Conservation (phyloP, 257 asterid species). For the Capsicum rhomboideum region DNA sequence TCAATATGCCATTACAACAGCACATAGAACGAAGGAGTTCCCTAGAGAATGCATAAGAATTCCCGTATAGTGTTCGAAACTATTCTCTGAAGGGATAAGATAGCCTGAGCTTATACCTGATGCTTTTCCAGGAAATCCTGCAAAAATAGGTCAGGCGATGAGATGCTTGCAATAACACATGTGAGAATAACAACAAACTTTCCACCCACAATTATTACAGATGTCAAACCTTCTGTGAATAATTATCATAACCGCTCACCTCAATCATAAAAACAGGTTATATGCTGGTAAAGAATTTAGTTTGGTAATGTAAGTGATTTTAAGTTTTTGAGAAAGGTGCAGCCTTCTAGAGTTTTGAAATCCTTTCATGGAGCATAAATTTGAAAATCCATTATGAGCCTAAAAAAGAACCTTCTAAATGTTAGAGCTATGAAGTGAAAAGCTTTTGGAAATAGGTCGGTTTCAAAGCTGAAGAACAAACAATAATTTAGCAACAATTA, state of each 20-base stretch:
- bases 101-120: constrained; percentile 5
- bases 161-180: constrained; percentile 11
- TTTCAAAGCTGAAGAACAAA: not conserved
- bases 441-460: not conserved
- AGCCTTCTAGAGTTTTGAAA: not conserved
- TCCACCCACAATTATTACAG: not conserved
- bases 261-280: not conserved
- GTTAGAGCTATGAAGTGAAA: not conserved
- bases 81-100: not conserved
- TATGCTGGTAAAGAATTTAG: not conserved
- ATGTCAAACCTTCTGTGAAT: not conserved
- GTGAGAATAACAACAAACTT: not conserved
- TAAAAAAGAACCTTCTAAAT: not conserved
- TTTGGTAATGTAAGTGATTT: not conserved
- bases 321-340: not conserved
- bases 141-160: constrained; percentile 14
- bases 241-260: not conserved
- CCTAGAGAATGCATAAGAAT: not conserved
- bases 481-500: not conserved
- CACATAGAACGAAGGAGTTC: not conserved
- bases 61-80: not conserved
- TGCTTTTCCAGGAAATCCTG: constrained; percentile 39
- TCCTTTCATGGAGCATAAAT: not conserved
- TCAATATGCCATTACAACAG: constrained; percentile 2
- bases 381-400: not conserved